Percentiles rank a stretch among this genome's conserved stretches.
phyloP scores from a whole-genome alignment of 352 stramenopile species.

The Phytophthora pinifolia region DNA sequence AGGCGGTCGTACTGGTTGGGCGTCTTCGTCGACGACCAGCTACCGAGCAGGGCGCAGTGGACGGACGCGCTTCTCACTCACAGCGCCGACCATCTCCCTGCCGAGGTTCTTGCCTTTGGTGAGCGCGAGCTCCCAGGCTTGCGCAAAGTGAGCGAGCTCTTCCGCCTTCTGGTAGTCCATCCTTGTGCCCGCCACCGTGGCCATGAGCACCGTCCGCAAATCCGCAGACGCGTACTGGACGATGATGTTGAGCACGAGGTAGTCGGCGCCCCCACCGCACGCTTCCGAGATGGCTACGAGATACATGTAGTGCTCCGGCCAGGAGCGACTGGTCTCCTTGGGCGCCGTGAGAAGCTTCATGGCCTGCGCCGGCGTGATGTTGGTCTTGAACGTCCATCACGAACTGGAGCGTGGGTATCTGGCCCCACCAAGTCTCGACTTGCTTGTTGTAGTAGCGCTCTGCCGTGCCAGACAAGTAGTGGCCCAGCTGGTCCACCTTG shows the following conservation, averaged over 20 bases:
- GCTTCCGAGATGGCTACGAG: constrained; percentile 3
- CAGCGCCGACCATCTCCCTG: neutral
- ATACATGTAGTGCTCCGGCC: constrained; percentile 12
- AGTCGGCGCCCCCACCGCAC: constrained; percentile 6
- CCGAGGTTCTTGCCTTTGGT: neutral
- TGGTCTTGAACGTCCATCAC: constrained; percentile 8
- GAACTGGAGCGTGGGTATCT: constrained; percentile 1
- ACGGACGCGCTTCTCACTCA: neutral
- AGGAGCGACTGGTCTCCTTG: constrained; percentile 1
- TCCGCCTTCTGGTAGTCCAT: constrained; percentile 6
- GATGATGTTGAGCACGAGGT: constrained; percentile 20
- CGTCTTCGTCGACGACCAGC: neutral
- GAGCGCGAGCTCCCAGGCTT: neutral
- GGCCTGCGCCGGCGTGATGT: constrained; percentile 3
- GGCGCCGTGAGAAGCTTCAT: constrained; percentile 1
- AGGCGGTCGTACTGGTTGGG: too few species aligned
- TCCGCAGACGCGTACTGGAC: constrained; percentile 17
- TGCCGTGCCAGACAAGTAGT: neutral
- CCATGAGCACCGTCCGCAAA: constrained; percentile 13
- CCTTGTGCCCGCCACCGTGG: constrained; percentile 5
- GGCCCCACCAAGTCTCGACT: constrained; percentile 3
- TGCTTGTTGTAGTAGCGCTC: constrained; percentile 7
- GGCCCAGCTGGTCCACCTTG: neutral
- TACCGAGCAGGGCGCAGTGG: neutral
- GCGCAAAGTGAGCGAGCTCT: constrained; percentile 3